Conservation (phyloP, 129 eudicot species). For the Arctium minus region DNA sequence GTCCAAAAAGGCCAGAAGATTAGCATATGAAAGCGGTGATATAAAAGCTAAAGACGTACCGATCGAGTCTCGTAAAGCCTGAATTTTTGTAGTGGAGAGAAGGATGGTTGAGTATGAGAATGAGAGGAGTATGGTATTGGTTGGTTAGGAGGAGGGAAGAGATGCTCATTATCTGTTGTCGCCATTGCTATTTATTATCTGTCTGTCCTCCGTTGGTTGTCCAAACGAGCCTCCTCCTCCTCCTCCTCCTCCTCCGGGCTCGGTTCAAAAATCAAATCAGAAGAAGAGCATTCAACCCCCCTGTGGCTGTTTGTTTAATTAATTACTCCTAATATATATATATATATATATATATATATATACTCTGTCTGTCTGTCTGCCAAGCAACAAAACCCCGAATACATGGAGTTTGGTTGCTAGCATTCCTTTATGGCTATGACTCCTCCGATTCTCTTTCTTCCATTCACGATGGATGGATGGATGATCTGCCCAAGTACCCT, state of each 20-base stretch:
- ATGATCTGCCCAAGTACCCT: background rate
- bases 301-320: background rate
- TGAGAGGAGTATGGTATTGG: background rate
- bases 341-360: background rate
- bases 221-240: conserved; percentile 40
- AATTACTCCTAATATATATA: background rate
- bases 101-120: background rate
- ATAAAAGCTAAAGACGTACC: conserved; percentile 35
- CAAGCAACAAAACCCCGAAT: conserved; percentile 21
- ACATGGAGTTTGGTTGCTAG: conserved; percentile 50
- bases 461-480: conserved; percentile 10
- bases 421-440: conserved; percentile 26
- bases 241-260: conserved; percentile 42
- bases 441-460: conserved; percentile 16
- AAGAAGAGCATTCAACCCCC: conserved; percentile 44
- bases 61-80: conserved; percentile 74
- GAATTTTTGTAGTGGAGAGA: conserved; percentile 57
- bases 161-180: conserved; percentile 17
- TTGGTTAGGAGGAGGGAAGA: background rate
- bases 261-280: conserved; percentile 47
- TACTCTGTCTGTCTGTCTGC: background rate
- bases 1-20: background rate
- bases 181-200: conserved; percentile 16
- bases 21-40: background rate
- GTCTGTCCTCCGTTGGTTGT: background rate